Conservation (phyloP, 208 protist genomes). For the Wallacemonas sp. region DNA sequence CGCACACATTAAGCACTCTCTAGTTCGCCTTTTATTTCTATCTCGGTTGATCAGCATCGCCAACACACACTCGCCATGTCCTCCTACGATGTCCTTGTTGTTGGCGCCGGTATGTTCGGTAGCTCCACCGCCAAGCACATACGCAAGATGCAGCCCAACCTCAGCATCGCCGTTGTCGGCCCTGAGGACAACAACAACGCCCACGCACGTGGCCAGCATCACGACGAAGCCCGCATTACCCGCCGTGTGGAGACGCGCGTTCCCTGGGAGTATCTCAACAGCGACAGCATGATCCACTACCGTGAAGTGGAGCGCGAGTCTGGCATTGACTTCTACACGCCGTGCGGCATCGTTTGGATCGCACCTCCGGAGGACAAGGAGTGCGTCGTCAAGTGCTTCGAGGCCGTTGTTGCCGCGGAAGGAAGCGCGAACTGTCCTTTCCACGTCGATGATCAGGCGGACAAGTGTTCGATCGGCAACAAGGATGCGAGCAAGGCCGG, state of each 20-base stretch:
- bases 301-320: conserved; percentile 22
- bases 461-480: neutral
- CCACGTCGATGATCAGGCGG: neutral
- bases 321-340: conserved; percentile 25
- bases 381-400: neutral
- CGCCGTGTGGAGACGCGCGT: conserved; percentile 20
- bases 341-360: conserved; percentile 22
- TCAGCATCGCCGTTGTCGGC: conserved; percentile 19
- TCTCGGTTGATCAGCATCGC: neutral
- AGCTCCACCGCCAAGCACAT: conserved; percentile 27
- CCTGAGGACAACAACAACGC: conserved; percentile 21
- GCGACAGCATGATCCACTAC: conserved; percentile 22
- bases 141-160: conserved; percentile 10
- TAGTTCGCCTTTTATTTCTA: neutral
- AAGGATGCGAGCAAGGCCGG: neutral
- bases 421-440: conserved; percentile 4
- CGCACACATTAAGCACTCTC: neutral
- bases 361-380: conserved; percentile 14
- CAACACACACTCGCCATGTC: conserved; percentile 1
- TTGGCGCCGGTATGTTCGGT: conserved; percentile 30
- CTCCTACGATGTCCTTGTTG: conserved; percentile 27
- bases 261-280: conserved; percentile 21
- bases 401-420: neutral
- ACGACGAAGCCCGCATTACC: conserved; percentile 31
- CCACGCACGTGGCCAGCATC: conserved; percentile 27